Evolutionary conservation across 176 grass and related monocot species (phyloP).

Genomic region (Calamus simplicifolius): DNA sequence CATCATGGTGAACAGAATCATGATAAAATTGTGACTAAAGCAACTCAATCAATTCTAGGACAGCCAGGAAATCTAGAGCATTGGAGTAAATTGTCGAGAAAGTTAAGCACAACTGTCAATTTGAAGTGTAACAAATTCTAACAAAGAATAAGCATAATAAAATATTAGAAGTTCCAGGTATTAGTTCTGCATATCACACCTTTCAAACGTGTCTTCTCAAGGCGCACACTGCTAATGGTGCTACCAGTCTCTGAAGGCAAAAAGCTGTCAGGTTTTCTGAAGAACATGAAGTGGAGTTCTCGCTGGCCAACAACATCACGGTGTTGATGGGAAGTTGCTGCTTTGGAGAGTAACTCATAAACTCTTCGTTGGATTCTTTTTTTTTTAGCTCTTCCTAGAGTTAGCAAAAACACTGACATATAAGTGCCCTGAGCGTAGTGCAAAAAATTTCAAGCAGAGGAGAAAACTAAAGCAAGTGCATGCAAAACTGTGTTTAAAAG

Average conservation of each 20-base stretch:
- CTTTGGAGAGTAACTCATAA: slow-evolving; percentile 71
- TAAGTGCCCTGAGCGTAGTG: too few species aligned
- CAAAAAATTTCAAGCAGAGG: too few species aligned
- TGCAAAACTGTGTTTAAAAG: too few species aligned
- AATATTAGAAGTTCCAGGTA: too few species aligned
- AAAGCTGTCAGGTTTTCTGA: slow-evolving; percentile 65
- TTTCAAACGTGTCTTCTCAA: slow-evolving; percentile 76
- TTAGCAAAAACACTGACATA: background rate
- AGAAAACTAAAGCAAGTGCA: too few species aligned
- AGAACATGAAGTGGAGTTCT: slow-evolving; percentile 78
- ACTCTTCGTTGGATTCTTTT: slow-evolving; percentile 69
- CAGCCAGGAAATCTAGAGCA: too few species aligned
- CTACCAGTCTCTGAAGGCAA: slow-evolving; percentile 43
- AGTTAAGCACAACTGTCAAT: too few species aligned
- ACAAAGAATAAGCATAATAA: too few species aligned
- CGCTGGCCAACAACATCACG: slow-evolving; percentile 25
- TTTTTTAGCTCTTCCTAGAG: slow-evolving; percentile 76
- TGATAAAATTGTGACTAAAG: too few species aligned
- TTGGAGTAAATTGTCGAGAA: too few species aligned
- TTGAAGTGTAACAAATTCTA: too few species aligned
- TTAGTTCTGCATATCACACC: slow-evolving; percentile 24
- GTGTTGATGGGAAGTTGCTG: slow-evolving; percentile 25
- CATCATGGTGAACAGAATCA: background rate
- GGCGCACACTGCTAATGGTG: slow-evolving; percentile 37
- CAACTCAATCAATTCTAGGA: too few species aligned